Conservation (phyloP, 768 basidiomycete genomes). For the Lactarius hatsudake region DNA sequence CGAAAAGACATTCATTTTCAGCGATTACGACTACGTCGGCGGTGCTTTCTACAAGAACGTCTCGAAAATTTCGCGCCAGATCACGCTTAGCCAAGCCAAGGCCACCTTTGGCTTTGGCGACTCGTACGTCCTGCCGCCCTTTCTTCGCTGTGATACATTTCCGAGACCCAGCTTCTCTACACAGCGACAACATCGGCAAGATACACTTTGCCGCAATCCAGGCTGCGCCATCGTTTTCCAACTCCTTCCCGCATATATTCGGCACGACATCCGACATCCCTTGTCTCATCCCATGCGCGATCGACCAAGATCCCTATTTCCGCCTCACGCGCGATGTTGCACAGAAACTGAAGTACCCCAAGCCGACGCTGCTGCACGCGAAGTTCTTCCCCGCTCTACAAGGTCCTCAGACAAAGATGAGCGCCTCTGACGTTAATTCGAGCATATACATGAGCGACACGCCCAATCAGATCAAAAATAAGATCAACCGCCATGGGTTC, state of each 20-base stretch:
- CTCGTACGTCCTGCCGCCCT: slow-evolving; percentile 56
- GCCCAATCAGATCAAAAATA: slow-evolving; percentile 91
- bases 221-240: slow-evolving; percentile 94
- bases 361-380: slow-evolving; percentile 87
- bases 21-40: slow-evolving; percentile 84
- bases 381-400: slow-evolving; percentile 99
- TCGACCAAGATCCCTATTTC: slow-evolving; percentile 98
- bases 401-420: slow-evolving; percentile 99
- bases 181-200: slow-evolving; percentile 96
- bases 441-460: slow-evolving; percentile 97
- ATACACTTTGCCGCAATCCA: slow-evolving; percentile 95
- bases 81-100: slow-evolving; percentile 90
- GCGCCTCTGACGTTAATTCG: slow-evolving; percentile 88
- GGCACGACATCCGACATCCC: slow-evolving; percentile 80
- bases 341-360: slow-evolving; percentile 90
- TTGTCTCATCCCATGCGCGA: slow-evolving; percentile 95
- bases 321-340: slow-evolving; percentile 96
- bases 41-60: slow-evolving; percentile 94
- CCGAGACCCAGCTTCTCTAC: background rate
- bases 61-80: slow-evolving; percentile 86
- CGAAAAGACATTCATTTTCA: slow-evolving; percentile 96
- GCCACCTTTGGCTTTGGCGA: slow-evolving; percentile 97
- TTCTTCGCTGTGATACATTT: background rate
- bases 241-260: slow-evolving; percentile 98
- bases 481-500: slow-evolving; percentile 94